A percentile compares a stretch with the other conserved stretches of the same genome.
phyloP scores from a whole-genome alignment of 805 yeast species.

The Metschnikowia drakensbergensis region DNA sequence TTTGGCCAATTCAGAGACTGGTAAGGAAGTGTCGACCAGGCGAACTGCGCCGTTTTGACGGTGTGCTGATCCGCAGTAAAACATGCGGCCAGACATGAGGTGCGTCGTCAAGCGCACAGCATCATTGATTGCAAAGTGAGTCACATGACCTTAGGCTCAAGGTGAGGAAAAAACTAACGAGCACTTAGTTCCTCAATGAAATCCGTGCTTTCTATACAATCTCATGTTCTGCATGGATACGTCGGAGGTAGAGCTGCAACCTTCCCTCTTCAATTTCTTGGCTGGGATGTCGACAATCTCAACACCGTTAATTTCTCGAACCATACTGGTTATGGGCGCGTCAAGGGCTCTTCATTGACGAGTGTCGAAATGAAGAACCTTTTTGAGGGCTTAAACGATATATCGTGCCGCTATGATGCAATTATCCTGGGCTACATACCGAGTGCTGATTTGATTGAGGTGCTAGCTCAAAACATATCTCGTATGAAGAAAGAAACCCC shows the following conservation, averaged over 20 bases:
- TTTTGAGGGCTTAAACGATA: constrained; percentile 13
- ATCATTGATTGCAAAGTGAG: background rate
- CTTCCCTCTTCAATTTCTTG: constrained; percentile 78
- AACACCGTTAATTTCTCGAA: constrained; percentile 88
- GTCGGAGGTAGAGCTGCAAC: constrained; percentile 93
- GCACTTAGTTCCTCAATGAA: constrained; percentile 14
- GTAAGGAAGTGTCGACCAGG: background rate
- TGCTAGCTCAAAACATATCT: constrained; percentile 9
- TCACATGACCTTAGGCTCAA: constrained; percentile 2
- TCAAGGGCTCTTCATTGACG: constrained; percentile 13
- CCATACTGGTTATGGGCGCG: constrained; percentile 81
- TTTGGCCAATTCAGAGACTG: background rate
- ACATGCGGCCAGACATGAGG: background rate
- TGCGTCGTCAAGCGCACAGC: background rate
- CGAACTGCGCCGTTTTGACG: background rate
- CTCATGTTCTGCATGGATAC: constrained; percentile 93
- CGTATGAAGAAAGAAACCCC: constrained; percentile 10
- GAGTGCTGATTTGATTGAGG: constrained; percentile 13
- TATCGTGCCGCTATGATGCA: constrained; percentile 16
- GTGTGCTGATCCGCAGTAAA: no score
- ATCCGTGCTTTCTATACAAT: constrained; percentile 52
- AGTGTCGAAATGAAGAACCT: constrained; percentile 11
- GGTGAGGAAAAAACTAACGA: background rate
- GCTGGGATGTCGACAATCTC: constrained; percentile 90
- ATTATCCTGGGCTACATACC: constrained; percentile 20